Percentiles rank a stretch among this genome's conserved stretches.
These are phyloP conservation scores for Dioscorea zingiberensis DNA, from an alignment of 106 monocot species.

Conservation along the genomic window DNA sequence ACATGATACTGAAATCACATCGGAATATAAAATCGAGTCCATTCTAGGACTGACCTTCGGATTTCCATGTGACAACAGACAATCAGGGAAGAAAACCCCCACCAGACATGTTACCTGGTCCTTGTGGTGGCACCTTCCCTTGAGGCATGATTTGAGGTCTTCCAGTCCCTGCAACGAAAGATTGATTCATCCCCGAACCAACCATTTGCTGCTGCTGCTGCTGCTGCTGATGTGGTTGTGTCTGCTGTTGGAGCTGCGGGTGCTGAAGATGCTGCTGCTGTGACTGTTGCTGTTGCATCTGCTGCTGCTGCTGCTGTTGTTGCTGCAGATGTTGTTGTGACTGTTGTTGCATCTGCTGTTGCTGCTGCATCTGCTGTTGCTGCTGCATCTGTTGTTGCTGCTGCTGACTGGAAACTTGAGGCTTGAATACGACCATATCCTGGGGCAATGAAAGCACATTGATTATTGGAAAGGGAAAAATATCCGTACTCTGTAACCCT, in stretches of 20 bases:
- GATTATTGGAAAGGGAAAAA: too few species aligned
- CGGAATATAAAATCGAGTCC: too few species aligned
- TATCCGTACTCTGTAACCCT: too few species aligned
- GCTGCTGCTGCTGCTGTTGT: slow-evolving; percentile 24
- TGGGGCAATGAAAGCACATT: slow-evolving; percentile 6
- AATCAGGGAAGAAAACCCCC: slow-evolving; percentile 46
- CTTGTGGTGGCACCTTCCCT: slow-evolving; percentile 50
- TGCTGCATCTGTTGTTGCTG: slow-evolving; percentile 23
- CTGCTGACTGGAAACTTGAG: slow-evolving; percentile 67
- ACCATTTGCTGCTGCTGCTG: slow-evolving; percentile 44
- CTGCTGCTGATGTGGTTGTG: slow-evolving; percentile 17
- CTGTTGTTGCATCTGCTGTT: slow-evolving; percentile 12
- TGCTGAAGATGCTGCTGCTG: slow-evolving; percentile 24
- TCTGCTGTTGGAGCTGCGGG: slow-evolving; percentile 20
- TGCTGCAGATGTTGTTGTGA: slow-evolving; percentile 28
- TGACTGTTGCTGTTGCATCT: slow-evolving; percentile 17
- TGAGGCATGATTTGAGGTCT: slow-evolving; percentile 76
- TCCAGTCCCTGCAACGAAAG: slow-evolving; percentile 49
- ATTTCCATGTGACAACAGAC: too few species aligned
- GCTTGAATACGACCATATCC: slow-evolving; percentile 99
- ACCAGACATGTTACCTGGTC: slow-evolving; percentile 41
- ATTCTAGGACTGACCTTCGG: too few species aligned
- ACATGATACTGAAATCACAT: too few species aligned
- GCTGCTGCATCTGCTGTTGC: slow-evolving; percentile 15
- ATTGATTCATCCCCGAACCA: slow-evolving; percentile 39